These are phyloP conservation scores for Cordyceps fumosorosea DNA, from an alignment of 2,329 filamentous ascomycete genomes.

Conservation along the genomic window DNA sequence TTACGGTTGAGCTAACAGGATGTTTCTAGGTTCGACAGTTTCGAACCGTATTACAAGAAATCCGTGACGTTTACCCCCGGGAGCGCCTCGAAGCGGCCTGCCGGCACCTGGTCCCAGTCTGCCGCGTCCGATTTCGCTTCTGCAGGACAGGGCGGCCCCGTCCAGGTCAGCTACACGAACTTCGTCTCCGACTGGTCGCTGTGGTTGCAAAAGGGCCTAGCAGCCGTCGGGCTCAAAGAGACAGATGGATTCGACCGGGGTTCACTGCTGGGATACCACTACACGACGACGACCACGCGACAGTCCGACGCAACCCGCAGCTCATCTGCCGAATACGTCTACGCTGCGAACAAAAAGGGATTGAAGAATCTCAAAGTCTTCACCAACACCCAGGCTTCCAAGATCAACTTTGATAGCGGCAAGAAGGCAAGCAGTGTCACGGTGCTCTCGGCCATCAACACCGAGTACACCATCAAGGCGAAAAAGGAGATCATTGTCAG, in stretches of 20 bases:
- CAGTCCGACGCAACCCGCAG: slow-evolving; percentile 20
- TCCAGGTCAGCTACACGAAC: slow-evolving; percentile 23
- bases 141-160: slow-evolving; percentile 18
- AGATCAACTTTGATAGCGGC: slow-evolving; percentile 35
- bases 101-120: slow-evolving; percentile 20
- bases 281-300: slow-evolving; percentile 18
- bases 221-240: slow-evolving; percentile 21
- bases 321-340: slow-evolving; percentile 22
- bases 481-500: slow-evolving; percentile 16
- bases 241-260: slow-evolving; percentile 20
- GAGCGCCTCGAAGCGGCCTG: slow-evolving; percentile 14
- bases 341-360: slow-evolving; percentile 20
- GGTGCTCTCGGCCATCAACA: slow-evolving; percentile 19
- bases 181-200: slow-evolving; percentile 20
- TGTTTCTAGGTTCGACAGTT: background rate
- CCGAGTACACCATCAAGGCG: slow-evolving; percentile 16
- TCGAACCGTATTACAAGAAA: slow-evolving; percentile 24
- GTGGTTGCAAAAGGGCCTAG: slow-evolving; percentile 20
- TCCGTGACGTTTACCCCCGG: slow-evolving; percentile 20
- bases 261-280: slow-evolving; percentile 20
- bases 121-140: slow-evolving; percentile 19
- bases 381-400: slow-evolving; percentile 34
- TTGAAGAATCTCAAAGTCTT: slow-evolving; percentile 32
- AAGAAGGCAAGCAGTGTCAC: slow-evolving; percentile 35
- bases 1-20: background rate